Evolutionary conservation across 2,329 filamentous ascomycete species (phyloP).

Genomic region (Trichoderma brevicompactum): DNA sequence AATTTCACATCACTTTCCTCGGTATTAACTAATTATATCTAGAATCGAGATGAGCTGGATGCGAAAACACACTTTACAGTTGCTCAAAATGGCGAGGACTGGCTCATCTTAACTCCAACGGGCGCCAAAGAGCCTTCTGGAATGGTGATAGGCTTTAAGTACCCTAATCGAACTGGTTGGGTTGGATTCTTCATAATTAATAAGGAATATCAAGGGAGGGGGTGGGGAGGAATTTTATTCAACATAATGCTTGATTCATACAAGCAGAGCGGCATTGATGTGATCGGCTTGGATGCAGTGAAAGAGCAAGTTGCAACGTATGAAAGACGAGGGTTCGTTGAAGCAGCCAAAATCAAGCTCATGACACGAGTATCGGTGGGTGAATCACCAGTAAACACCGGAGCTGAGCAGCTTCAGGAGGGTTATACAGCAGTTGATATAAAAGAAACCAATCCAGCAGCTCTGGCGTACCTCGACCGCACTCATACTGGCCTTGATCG

Average conservation of each 20-base stretch:
- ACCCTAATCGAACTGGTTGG: slow-evolving; percentile 1
- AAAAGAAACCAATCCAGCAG: neutral
- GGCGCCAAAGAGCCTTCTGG: neutral
- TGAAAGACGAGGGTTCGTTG: slow-evolving; percentile 13
- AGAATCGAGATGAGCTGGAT: slow-evolving; percentile 20
- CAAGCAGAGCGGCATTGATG: neutral
- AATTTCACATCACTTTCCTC: too few relatives aligned
- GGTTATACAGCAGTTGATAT: neutral
- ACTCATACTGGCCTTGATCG: slow-evolving; percentile 8
- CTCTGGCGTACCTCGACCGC: neutral
- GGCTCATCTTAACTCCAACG: neutral
- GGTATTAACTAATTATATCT: neutral
- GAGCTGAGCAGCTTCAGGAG: neutral
- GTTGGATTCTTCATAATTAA: slow-evolving; percentile 15
- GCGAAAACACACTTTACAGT: slow-evolving; percentile 14
- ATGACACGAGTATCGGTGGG: slow-evolving; percentile 2
- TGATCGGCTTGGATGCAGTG: slow-evolving; percentile 1
- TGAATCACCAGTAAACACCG: neutral
- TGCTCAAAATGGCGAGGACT: slow-evolving; percentile 1
- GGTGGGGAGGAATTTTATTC: neutral
- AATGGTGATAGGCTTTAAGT: slow-evolving; percentile 8
- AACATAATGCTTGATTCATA: slow-evolving; percentile 4
- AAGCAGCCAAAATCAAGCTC: neutral
- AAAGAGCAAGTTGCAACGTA: slow-evolving; percentile 6
- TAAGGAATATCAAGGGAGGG: slow-evolving; percentile 1